A percentile compares a stretch with the other conserved stretches of the same genome.
Conservation (phyloP, 805 yeast species). For the Jamesozyma jinghongensis region DNA sequence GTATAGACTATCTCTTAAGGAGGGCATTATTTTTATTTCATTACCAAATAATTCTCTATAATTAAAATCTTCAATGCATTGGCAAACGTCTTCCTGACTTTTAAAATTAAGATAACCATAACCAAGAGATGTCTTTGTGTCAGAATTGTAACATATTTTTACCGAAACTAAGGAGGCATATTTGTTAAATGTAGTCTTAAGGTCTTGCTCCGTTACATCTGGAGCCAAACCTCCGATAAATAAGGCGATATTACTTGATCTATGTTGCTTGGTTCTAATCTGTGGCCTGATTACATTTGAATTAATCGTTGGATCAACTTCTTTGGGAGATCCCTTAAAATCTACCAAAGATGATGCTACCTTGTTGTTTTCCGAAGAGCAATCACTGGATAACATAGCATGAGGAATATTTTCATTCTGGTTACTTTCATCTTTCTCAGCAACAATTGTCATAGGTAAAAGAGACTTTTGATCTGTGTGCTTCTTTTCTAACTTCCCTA, state of each 20-base stretch:
- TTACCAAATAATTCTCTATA: constrained; percentile 34
- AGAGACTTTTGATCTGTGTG: neutral
- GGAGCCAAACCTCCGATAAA: constrained; percentile 58
- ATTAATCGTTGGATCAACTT: neutral
- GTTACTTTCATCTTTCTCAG: neutral
- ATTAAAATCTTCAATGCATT: constrained; percentile 51
- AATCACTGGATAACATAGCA: too few species aligned
- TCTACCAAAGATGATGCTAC: too few species aligned
- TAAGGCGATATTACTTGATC: constrained; percentile 26
- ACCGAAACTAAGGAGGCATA: constrained; percentile 44
- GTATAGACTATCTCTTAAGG: constrained; percentile 37
- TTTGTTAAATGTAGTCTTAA: constrained; percentile 37
- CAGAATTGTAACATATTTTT: constrained; percentile 50
- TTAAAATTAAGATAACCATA: constrained; percentile 66
- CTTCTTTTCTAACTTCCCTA: neutral
- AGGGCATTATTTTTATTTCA: constrained; percentile 50
- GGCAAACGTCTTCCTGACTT: constrained; percentile 40
- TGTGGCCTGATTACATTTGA: neutral
- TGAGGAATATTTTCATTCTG: too few species aligned
- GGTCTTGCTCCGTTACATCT: constrained; percentile 39
- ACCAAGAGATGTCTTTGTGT: constrained; percentile 49
- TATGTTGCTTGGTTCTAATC: neutral
- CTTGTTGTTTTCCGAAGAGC: too few species aligned
- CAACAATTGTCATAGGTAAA: neutral
- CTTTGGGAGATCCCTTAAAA: too few species aligned